Evolutionary conservation across 768 basidiomycete species (phyloP).

Genomic region (Mycena leptocephala): DNA sequence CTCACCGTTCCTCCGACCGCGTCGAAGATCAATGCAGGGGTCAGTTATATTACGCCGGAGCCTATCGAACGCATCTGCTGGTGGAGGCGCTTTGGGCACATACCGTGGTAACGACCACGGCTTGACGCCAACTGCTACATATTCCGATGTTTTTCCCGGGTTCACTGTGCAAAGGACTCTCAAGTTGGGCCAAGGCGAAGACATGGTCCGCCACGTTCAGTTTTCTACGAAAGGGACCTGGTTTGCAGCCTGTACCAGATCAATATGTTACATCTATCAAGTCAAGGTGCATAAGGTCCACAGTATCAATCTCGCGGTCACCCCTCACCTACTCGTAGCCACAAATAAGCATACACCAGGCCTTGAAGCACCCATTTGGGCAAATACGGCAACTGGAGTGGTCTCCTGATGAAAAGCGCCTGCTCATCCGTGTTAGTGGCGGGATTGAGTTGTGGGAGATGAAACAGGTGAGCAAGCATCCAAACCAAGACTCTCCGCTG

Average conservation of each 20-base stretch:
- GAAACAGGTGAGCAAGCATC: background rate
- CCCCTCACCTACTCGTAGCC: conserved; percentile 6
- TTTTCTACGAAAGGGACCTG: conserved; percentile 26
- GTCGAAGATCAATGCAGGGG: background rate
- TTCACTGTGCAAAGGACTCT: background rate
- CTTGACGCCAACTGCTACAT: background rate
- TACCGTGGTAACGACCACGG: background rate
- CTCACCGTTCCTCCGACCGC: background rate
- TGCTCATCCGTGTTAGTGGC: conserved; percentile 27
- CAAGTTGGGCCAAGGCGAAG: background rate
- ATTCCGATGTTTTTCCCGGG: conserved; percentile 24
- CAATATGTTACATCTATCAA: conserved; percentile 23
- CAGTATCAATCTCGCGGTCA: background rate
- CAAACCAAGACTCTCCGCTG: background rate
- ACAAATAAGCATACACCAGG: conserved; percentile 11
- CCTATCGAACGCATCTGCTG: background rate
- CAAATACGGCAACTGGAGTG: conserved; percentile 23
- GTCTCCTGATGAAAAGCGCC: conserved; percentile 21
- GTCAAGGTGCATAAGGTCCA: background rate
- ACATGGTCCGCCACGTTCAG: conserved; percentile 15
- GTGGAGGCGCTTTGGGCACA: background rate
- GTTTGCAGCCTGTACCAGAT: conserved; percentile 25
- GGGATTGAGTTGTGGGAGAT: conserved; percentile 26
- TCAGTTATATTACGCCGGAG: background rate
- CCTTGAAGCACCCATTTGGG: conserved; percentile 19